Evolutionary conservation across 345 rosid species (phyloP).

Genomic region (Syzygium aromaticum): DNA sequence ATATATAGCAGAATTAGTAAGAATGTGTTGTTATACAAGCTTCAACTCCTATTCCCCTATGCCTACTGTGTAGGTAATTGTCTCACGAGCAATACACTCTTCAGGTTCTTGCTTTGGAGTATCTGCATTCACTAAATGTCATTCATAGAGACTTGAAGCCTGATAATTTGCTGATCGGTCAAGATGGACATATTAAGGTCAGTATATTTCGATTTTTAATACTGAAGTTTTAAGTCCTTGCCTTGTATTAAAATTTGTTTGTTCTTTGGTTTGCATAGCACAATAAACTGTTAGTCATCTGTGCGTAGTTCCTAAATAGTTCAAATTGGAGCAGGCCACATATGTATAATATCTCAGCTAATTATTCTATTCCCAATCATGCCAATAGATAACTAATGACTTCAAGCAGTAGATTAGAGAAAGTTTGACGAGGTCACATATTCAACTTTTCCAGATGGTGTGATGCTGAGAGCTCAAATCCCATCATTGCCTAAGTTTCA

Average conservation of each 20-base stretch:
- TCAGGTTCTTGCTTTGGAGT: conserved; percentile 98
- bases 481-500: neutral
- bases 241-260: neutral
- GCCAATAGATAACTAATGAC: neutral
- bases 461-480: neutral
- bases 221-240: neutral
- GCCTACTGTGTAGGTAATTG: neutral
- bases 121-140: conserved; percentile 85
- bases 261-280: neutral
- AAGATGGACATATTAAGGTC: conserved; percentile 99
- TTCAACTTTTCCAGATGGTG: neutral
- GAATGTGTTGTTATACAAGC: conserved; percentile 17
- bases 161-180: conserved; percentile 94
- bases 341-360: neutral
- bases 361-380: neutral
- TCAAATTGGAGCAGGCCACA: neutral
- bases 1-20: conserved; percentile 94
- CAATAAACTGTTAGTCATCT: neutral
- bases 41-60: neutral
- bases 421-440: neutral
- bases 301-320: neutral
- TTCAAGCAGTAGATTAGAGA: neutral
- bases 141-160: conserved; percentile 98
- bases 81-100: conserved; percentile 24
- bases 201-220: conserved; percentile 6